Evolutionary conservation across 352 stramenopile species (phyloP).

Genomic region (Thalassiosira exigua): DNA sequence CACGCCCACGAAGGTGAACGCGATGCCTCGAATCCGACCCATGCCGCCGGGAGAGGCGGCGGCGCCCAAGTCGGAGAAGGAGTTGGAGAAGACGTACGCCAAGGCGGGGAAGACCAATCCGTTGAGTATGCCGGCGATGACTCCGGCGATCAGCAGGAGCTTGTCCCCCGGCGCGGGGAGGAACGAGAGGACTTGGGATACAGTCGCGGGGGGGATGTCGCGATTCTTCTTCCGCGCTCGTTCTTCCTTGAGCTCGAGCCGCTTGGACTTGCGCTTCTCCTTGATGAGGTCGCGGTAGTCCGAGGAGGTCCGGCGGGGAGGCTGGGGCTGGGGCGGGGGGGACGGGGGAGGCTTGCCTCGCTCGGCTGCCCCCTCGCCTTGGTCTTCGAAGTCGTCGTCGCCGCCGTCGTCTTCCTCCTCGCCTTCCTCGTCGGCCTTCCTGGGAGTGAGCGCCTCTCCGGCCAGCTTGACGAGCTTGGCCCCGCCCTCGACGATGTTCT

Average conservation of each 20-base stretch:
- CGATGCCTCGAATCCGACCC: constrained; percentile 56
- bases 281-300: constrained; percentile 15
- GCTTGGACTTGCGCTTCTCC: not conserved
- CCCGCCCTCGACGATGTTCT: constrained; percentile 12
- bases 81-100: constrained; percentile 67
- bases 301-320: not conserved
- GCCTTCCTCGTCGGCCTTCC: not conserved
- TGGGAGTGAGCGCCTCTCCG: not conserved
- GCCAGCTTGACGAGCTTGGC: constrained; percentile 9
- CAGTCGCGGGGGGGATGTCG: constrained; percentile 24
- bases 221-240: constrained; percentile 4
- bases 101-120: constrained; percentile 73
- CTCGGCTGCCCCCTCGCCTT: no score
- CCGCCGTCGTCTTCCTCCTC: not conserved
- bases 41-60: constrained; percentile 40
- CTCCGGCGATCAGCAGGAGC: constrained; percentile 56
- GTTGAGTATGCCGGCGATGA: constrained; percentile 62
- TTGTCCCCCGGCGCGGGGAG: constrained; percentile 35
- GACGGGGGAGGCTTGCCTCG: not conserved
- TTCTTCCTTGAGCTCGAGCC: constrained; percentile 15
- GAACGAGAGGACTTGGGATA: constrained; percentile 42
- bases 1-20: constrained; percentile 54
- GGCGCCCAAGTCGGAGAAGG: constrained; percentile 64
- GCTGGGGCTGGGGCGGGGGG: not conserved
- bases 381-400: not conserved